Evolutionary conservation across 129 eudicot genomes (phyloP), one percentile per base, ranked within the genome.

Genomic region (Scalesia atractyloides): DNA sequence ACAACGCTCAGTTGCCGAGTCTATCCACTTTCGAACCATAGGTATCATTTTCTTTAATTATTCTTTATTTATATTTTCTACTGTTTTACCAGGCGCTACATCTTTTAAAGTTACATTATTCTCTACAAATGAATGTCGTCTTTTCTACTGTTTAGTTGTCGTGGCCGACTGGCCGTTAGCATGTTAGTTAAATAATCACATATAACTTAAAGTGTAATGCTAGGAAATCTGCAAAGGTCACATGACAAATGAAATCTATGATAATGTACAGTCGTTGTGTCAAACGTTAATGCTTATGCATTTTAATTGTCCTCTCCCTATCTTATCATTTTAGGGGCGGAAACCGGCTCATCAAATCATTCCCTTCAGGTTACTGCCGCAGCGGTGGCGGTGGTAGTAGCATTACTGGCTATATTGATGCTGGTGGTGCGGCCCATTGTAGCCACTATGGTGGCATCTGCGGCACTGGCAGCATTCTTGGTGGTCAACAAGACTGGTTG

Each of bases 1-100:
- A 65, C 86, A 76, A 67, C 90, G 69, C 66, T 91, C 96, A 1
- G 75, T 91, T 56, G 97, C 97, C 19, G 99, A 95, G 37, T 82
- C 96, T 50, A 79, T 93, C 36, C 96, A 93, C 80, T 89, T 68
- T 61, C 90, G 59, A 60, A 65, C 98, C 54, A 80, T 90, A 79
- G 99, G 99, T 95, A 83, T 69, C 54, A 39, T 53, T 30, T 58
- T 54, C 56, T 9, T 52, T 64, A 5, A 5, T 61, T 44, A 22
- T 63, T 50, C 9, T 62, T 63, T 52, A 9, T 70, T 69, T 20
- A 20, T 41, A 24, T 37, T n/a, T 50, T 54, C 53, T 43, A 39
- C 20, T 65, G 58, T 46, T 50, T 39, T 16, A 46, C 34, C 49
- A 47, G 69, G n/a, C 69, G 51, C 39, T 56, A 48, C 73, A 53